Percentiles rank a stretch among this genome's conserved stretches.
Evolutionary conservation across 139 green algal genomes (phyloP).

Genomic region (Nannochloris sp.): DNA sequence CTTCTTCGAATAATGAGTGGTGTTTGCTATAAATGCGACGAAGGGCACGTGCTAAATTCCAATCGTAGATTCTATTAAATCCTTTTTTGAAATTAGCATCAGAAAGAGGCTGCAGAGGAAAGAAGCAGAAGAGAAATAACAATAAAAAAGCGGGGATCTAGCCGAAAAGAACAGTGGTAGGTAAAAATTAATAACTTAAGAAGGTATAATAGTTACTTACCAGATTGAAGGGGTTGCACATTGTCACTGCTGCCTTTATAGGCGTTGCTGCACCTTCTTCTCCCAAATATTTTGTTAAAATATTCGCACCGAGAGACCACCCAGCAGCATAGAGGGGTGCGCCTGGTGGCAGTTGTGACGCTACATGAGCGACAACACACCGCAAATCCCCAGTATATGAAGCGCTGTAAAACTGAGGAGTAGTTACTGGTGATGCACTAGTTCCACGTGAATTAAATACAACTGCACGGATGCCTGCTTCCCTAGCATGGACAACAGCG

Average conservation of each 20-base stretch:
- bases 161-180: not conserved
- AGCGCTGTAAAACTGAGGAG: constrained; percentile 91
- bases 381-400: constrained; percentile 84
- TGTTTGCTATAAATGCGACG: constrained; percentile 60
- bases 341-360: constrained; percentile 32
- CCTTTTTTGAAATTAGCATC: constrained; percentile 63
- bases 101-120: constrained; percentile 37
- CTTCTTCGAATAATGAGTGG: constrained; percentile 45
- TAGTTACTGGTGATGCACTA: constrained; percentile 73
- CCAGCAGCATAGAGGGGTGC: constrained; percentile 66
- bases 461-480: constrained; percentile 43
- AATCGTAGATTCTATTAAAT: constrained; percentile 88
- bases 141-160: not conserved
- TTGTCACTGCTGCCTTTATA: constrained; percentile 68
- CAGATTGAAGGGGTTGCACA: constrained; percentile 94
- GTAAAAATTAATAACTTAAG: not conserved
- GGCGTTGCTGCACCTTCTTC: constrained; percentile 61
- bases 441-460: constrained; percentile 92
- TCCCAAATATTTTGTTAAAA: constrained; percentile 62
- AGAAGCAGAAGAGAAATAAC: not conserved
- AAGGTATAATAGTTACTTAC: too few relatives aligned
- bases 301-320: constrained; percentile 92
- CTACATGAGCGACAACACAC: constrained; percentile 54
- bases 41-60: constrained; percentile 52
- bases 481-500: constrained; percentile 36